phyloP scores from a whole-genome alignment of 2,329 filamentous ascomycete species.

The Cadophora sp. region DNA sequence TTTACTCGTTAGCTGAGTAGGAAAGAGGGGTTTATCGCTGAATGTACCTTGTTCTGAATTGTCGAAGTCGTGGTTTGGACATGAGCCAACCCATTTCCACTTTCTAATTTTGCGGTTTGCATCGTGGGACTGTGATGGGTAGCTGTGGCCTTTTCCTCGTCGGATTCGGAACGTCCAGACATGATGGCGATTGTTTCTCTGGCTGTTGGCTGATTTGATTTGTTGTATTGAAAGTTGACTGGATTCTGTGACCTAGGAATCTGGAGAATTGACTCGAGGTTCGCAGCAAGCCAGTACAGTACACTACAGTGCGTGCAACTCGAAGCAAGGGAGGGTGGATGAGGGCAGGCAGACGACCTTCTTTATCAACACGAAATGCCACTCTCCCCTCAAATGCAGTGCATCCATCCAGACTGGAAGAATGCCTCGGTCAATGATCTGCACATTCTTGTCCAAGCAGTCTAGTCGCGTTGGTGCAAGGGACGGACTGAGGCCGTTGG shows the following conservation, averaged over 20 bases:
- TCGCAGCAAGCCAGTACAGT: background rate
- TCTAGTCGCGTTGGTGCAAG: background rate
- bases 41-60: constrained; percentile 8
- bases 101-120: background rate
- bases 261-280: background rate
- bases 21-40: too few species aligned
- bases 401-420: background rate
- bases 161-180: constrained; percentile 8
- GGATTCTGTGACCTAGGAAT: background rate
- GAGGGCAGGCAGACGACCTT: background rate
- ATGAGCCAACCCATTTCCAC: background rate
- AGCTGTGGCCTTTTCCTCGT: background rate
- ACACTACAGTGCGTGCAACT: too few species aligned
- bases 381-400: background rate
- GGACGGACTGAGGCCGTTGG: background rate
- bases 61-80: constrained; percentile 6
- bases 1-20: constrained; percentile 38
- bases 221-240: background rate
- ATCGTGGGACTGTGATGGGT: constrained; percentile 1
- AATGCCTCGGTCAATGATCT: constrained; percentile 11
- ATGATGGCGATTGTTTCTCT: background rate
- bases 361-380: background rate
- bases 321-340: background rate
- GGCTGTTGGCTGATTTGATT: background rate
- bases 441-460: background rate